Evolutionary conservation across 306 rosid genomes (phyloP).

Genomic region (Crataegus laevigata): DNA sequence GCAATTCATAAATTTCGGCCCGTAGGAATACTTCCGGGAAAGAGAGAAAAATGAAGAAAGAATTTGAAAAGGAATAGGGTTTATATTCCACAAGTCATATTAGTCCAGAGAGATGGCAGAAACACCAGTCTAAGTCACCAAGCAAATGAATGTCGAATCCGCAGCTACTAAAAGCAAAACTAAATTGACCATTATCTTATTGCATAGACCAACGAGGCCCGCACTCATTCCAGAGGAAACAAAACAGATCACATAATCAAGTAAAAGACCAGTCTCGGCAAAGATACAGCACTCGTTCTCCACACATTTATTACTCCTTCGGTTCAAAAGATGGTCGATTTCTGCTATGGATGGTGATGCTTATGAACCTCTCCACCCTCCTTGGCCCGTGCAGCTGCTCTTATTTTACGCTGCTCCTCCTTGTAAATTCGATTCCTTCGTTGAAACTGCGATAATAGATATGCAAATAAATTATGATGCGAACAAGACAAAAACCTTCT

Average conservation of each 20-base stretch:
- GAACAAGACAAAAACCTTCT: not conserved
- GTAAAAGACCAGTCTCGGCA: constrained; percentile 13
- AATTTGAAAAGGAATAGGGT: not conserved
- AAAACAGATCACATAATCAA: constrained; percentile 31
- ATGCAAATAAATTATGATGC: not conserved
- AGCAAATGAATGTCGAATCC: constrained; percentile 6
- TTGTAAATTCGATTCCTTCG: constrained; percentile 87
- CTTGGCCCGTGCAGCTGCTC: constrained; percentile 62
- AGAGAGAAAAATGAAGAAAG: not conserved
- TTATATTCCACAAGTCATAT: not conserved
- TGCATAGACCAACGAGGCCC: constrained; percentile 37
- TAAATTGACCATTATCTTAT: constrained; percentile 30
- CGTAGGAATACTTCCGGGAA: not conserved
- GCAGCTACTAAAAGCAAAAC: constrained; percentile 3
- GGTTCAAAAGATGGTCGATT: constrained; percentile 21
- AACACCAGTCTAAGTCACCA: constrained; percentile 1
- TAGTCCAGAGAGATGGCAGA: not conserved
- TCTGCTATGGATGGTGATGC: constrained; percentile 52
- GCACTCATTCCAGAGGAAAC: constrained; percentile 15
- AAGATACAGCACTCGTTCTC: not conserved
- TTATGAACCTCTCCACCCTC: constrained; percentile 41
- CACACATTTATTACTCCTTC: constrained; percentile 32
- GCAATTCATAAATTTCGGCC: not conserved
- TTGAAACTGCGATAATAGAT: constrained; percentile 43
- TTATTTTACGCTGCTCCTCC: constrained; percentile 92